A percentile compares a stretch with the other conserved stretches of the same genome.
These are phyloP conservation scores for Talaromyces sp. DNA, from an alignment of 2,329 filamentous ascomycete genomes.

Conservation along the genomic window DNA sequence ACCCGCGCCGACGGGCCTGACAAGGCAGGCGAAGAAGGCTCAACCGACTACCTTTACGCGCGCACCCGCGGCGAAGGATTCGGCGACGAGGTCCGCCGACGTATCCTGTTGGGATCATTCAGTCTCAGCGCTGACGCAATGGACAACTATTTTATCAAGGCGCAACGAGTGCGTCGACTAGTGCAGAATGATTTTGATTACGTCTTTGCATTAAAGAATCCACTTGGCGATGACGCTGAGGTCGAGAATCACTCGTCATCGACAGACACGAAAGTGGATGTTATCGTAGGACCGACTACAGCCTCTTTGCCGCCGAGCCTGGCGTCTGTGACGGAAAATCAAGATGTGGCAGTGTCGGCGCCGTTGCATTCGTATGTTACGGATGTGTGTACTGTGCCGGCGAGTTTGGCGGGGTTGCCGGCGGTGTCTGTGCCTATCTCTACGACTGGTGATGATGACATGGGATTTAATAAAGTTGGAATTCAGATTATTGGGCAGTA, in stretches of 20 bases:
- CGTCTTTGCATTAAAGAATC: constrained; percentile 68
- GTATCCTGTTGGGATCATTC: constrained; percentile 86
- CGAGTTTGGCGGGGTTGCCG: constrained; percentile 85
- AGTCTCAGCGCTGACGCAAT: constrained; percentile 85
- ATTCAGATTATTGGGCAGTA: constrained; percentile 49
- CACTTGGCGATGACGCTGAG: constrained; percentile 46
- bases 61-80: constrained; percentile 70
- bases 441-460: not conserved
- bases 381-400: constrained; percentile 93
- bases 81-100: constrained; percentile 77
- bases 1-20: constrained; percentile 51
- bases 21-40: constrained; percentile 42
- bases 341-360: constrained; percentile 24
- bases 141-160: constrained; percentile 95
- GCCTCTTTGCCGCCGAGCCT: constrained; percentile 70
- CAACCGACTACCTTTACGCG: constrained; percentile 63
- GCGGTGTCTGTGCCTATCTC: constrained; percentile 75
- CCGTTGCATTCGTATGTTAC: constrained; percentile 80
- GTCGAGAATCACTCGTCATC: not conserved
- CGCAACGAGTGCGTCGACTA: constrained; percentile 78
- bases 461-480: constrained; percentile 30
- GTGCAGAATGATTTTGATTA: constrained; percentile 83
- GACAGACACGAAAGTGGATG: constrained; percentile 60
- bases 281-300: constrained; percentile 82
- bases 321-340: constrained; percentile 47